phyloP scores from a whole-genome alignment of 768 basidiomycete species.

The Lactarius hatsudake region DNA sequence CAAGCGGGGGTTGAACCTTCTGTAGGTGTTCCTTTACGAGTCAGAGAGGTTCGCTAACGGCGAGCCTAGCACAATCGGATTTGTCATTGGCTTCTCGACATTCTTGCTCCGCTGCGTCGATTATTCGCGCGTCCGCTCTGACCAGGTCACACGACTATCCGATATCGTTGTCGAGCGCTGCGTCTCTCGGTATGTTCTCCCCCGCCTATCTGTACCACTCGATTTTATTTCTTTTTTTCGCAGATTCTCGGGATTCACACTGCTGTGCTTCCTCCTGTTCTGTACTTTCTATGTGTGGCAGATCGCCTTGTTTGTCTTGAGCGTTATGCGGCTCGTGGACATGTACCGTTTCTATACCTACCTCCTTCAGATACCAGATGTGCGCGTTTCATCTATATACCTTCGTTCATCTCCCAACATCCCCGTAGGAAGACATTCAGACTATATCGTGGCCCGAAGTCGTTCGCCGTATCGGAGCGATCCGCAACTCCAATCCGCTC shows the following conservation, averaged over 20 bases:
- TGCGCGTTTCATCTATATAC: slow-evolving; percentile 39
- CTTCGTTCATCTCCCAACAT: slow-evolving; percentile 10
- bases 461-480: slow-evolving; percentile 83
- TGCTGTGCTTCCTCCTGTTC: slow-evolving; percentile 83
- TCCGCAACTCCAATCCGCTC: slow-evolving; percentile 90
- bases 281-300: slow-evolving; percentile 89
- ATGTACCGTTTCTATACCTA: slow-evolving; percentile 98
- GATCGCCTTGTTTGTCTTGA: slow-evolving; percentile 72
- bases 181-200: slow-evolving; percentile 65
- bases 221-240: slow-evolving; percentile 5
- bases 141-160: slow-evolving; percentile 63
- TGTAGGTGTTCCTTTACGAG: slow-evolving; percentile 58
- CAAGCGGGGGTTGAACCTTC: slow-evolving; percentile 84
- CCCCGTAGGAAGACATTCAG: slow-evolving; percentile 84
- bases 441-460: slow-evolving; percentile 97
- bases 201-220: neutral
- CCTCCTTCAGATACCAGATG: slow-evolving; percentile 91
- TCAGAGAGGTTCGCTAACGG: slow-evolving; percentile 31
- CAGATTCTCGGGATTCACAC: slow-evolving; percentile 81
- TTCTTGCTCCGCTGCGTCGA: slow-evolving; percentile 95
- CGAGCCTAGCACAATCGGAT: slow-evolving; percentile 81
- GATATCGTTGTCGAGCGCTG: slow-evolving; percentile 84
- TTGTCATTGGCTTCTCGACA: slow-evolving; percentile 97
- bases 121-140: slow-evolving; percentile 73
- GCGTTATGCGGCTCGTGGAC: slow-evolving; percentile 75